A percentile compares a stretch with the other conserved stretches of the same genome.
These are phyloP conservation scores for Orobanche coerulescens DNA, from an alignment of 257 asterid species.

Conservation along the genomic window DNA sequence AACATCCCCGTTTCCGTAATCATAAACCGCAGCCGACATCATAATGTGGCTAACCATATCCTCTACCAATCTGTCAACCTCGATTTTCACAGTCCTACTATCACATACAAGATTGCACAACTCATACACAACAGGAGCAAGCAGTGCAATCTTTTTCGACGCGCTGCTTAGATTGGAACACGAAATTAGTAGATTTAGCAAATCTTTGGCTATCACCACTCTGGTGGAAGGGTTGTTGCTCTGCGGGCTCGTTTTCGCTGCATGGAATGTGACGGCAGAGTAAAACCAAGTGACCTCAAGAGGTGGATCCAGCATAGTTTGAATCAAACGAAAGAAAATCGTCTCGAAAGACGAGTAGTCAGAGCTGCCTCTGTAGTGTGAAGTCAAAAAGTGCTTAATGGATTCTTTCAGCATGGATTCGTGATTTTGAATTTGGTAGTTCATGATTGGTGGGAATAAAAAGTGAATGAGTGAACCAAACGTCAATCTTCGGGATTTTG, in stretches of 20 bases:
- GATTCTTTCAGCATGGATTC: conserved; percentile 65
- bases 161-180: conserved; percentile 49
- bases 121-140: conserved; percentile 65
- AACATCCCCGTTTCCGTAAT: conserved; percentile 26
- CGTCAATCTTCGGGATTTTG: not conserved
- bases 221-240: conserved; percentile 24
- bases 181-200: conserved; percentile 49
- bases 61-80: conserved; percentile 46
- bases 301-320: conserved; percentile 81
- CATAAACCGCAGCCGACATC: conserved; percentile 39
- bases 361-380: conserved; percentile 45
- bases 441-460: conserved; percentile 26
- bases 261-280: conserved; percentile 60
- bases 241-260: conserved; percentile 37
- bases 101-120: conserved; percentile 40
- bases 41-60: conserved; percentile 34
- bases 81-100: conserved; percentile 30
- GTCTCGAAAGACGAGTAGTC: conserved; percentile 64
- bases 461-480: not conserved
- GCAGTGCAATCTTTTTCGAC: conserved; percentile 51
- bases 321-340: conserved; percentile 70
- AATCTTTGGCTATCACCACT: conserved; percentile 45
- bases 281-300: conserved; percentile 82
- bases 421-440: conserved; percentile 25
- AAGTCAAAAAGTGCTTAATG: conserved; percentile 50